These are phyloP conservation scores for Gossypium raimondii DNA, from an alignment of 345 rosid species.

Conservation along the genomic window DNA sequence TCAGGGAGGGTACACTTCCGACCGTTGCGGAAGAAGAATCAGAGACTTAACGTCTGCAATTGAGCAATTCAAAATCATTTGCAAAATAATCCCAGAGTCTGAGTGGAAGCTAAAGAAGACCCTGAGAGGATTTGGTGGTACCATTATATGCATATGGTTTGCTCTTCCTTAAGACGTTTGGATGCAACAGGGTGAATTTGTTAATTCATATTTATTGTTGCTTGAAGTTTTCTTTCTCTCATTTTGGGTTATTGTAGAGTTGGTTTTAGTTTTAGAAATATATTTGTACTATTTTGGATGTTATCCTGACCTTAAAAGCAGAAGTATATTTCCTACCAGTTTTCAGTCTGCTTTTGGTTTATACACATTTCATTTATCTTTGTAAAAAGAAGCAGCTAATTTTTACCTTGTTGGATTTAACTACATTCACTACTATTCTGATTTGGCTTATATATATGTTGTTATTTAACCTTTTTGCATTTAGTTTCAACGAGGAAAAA, in stretches of 20 bases:
- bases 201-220: conserved; percentile 47
- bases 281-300: conserved; percentile 30
- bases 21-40: conserved; percentile 64
- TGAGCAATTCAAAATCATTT: conserved; percentile 3
- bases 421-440: neutral
- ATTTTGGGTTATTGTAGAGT: conserved; percentile 39
- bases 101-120: conserved; percentile 30
- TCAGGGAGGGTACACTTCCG: conserved; percentile 64
- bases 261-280: conserved; percentile 36
- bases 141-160: conserved; percentile 7
- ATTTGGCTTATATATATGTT: neutral
- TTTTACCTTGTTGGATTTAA: conserved; percentile 16
- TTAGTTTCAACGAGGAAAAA: no score
- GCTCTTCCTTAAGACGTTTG: conserved; percentile 35
- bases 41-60: conserved; percentile 37
- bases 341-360: conserved; percentile 28
- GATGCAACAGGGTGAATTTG: conserved; percentile 40
- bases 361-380: conserved; percentile 25
- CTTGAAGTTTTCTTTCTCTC: conserved; percentile 23
- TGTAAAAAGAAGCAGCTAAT: conserved; percentile 27
- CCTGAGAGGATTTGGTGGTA: conserved; percentile 13
- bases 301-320: conserved; percentile 29
- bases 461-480: neutral
- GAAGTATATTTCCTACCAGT: conserved; percentile 20
- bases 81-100: conserved; percentile 22